Evolutionary conservation across 2,329 filamentous ascomycete genomes (phyloP).

Genomic region (Hymenoscyphus repandus): DNA sequence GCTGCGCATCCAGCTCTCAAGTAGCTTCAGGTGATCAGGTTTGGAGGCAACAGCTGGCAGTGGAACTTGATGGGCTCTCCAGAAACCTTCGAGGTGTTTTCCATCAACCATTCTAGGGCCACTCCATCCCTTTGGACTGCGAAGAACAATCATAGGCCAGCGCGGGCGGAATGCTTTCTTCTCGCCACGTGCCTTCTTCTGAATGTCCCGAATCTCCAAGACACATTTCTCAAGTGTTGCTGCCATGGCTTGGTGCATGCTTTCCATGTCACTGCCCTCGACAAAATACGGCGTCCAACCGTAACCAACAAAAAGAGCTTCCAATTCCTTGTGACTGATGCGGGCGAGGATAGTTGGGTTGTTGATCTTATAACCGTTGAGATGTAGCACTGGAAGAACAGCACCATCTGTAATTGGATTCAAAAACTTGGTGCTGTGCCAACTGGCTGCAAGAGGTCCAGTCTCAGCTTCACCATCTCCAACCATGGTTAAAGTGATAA

Average conservation of each 20-base stretch:
- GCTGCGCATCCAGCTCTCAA: slow-evolving; percentile 73
- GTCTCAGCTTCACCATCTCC: slow-evolving; percentile 81
- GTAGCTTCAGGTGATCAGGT: slow-evolving; percentile 56
- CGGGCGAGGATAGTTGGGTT: slow-evolving; percentile 70
- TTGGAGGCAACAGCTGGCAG: slow-evolving; percentile 66
- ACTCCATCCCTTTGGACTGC: slow-evolving; percentile 77
- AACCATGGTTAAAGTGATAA: slow-evolving; percentile 73
- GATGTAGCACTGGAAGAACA: slow-evolving; percentile 70
- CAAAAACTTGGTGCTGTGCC: slow-evolving; percentile 79
- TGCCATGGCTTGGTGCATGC: slow-evolving; percentile 80
- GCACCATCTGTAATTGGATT: slow-evolving; percentile 75
- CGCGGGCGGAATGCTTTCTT: slow-evolving; percentile 64
- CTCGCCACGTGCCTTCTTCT: slow-evolving; percentile 66
- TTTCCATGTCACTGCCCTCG: slow-evolving; percentile 66
- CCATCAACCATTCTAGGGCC: slow-evolving; percentile 66
- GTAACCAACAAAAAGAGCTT: slow-evolving; percentile 65
- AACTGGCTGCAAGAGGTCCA: slow-evolving; percentile 70
- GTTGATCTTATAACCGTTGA: slow-evolving; percentile 85
- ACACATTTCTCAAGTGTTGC: slow-evolving; percentile 70
- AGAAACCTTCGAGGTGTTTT: slow-evolving; percentile 70
- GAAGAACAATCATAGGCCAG: slow-evolving; percentile 76
- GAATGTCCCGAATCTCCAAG: slow-evolving; percentile 60
- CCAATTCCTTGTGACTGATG: slow-evolving; percentile 68
- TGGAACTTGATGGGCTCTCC: slow-evolving; percentile 73
- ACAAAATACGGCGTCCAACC: slow-evolving; percentile 79